These are phyloP conservation scores for Chlorociboria aeruginascens DNA, from an alignment of 495 filamentous ascomycete species.

Conservation along the genomic window DNA sequence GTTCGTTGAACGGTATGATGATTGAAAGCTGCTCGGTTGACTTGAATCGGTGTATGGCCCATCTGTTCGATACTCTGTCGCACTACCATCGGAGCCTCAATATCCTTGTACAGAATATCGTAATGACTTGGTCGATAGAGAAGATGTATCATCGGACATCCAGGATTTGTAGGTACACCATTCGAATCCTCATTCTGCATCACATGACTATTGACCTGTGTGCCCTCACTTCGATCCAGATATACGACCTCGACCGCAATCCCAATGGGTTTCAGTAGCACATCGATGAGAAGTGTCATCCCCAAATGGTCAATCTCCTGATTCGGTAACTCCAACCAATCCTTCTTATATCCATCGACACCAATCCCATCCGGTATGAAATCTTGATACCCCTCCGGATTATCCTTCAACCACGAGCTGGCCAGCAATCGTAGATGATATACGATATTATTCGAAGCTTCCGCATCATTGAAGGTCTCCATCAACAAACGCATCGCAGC, in stretches of 20 bases:
- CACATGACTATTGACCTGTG: slow-evolving; percentile 64
- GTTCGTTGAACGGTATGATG: slow-evolving; percentile 23
- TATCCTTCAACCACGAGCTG: slow-evolving; percentile 73
- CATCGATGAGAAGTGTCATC: slow-evolving; percentile 61
- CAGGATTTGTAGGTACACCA: slow-evolving; percentile 29
- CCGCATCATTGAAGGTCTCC: slow-evolving; percentile 63
- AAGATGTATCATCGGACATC: slow-evolving; percentile 32
- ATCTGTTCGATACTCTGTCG: slow-evolving; percentile 29
- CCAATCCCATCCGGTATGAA: slow-evolving; percentile 47
- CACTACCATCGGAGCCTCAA: slow-evolving; percentile 25
- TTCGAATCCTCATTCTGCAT: slow-evolving; percentile 46
- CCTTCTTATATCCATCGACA: slow-evolving; percentile 58
- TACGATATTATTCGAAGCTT: slow-evolving; percentile 59
- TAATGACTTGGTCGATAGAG: slow-evolving; percentile 74
- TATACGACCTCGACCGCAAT: slow-evolving; percentile 82
- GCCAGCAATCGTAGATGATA: slow-evolving; percentile 63
- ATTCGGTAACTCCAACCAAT: slow-evolving; percentile 57
- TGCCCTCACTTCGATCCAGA: slow-evolving; percentile 75
- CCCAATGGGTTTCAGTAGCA: slow-evolving; percentile 67
- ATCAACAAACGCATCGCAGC: slow-evolving; percentile 47
- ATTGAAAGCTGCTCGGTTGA: slow-evolving; percentile 34
- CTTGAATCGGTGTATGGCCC: slow-evolving; percentile 38
- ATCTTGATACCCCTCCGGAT: slow-evolving; percentile 51
- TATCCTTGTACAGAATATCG: slow-evolving; percentile 76
- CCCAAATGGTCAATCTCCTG: slow-evolving; percentile 86